Base-by-base conservation (phyloP, 371 early-diverging fungal genomes). In the Blakeslea trispora region DNA sequence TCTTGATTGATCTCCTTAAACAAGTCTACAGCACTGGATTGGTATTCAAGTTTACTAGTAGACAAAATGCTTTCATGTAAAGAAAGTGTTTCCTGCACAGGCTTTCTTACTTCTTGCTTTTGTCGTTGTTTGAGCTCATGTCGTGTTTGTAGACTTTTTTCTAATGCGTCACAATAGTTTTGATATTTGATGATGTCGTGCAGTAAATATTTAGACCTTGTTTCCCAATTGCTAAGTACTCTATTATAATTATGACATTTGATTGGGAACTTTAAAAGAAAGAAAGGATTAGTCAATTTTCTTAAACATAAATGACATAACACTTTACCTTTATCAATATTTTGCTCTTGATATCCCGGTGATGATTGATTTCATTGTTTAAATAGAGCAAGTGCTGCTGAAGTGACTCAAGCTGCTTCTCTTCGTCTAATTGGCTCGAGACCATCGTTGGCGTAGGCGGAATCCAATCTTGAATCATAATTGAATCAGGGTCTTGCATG, bases 141-240 rank as follows among this genome's bases (percentile, higher is more conserved):
- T 35, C 28, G 35, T 22, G 59, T 54, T 24, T 66, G 61, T 1
- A 71, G 49, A 13, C 68, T 72, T 41, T 82, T 82, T 54, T 90
- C 83, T 57, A 91, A 63, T 9, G 77, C 77, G 51, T 91, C 89
- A 31, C 85, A 84, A 56, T 94, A 94, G 50, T 88, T 87, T 66
- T 89, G 84, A 60, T 92, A 93, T 60, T 92, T 91, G 63, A 92
- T 87, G 53, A 90, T 84, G 68, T 94, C 93, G 59, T 87, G 82
- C 54, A 91, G 71, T 35, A 94, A 66, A 61, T 89, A 90, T 59
- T 89, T 84, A 17, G 90, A 84, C 64, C 87, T 90, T 34, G 84
- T 77, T 67, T 88, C 89, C 95, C 95, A 94, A 66, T 94, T 94
- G 10, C 77, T 63, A 45, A 89, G 72, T 2, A 91, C 93, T 57